Conservation (phyloP, 2,329 filamentous ascomycete species). For the Diplodia sapinea region DNA sequence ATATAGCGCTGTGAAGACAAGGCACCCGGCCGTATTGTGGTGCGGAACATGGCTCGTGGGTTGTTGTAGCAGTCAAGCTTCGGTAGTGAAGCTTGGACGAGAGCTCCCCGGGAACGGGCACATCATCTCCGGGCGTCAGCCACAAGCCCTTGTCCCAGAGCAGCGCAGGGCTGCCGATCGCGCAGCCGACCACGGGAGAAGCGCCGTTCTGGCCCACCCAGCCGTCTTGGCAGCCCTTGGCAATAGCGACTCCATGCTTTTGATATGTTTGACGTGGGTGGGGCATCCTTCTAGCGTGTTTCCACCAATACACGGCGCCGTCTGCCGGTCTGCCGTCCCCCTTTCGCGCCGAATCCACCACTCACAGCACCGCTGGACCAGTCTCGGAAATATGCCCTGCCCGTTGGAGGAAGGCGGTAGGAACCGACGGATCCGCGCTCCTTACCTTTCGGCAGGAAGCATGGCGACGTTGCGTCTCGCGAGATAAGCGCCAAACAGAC, state of each 20-base stretch:
- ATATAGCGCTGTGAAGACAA: not conserved
- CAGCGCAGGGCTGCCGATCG: not conserved
- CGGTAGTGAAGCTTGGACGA: constrained; percentile 3
- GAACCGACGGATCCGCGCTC: not conserved
- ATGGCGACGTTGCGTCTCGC: too few relatives aligned
- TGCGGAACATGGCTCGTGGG: constrained; percentile 12
- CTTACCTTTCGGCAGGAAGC: too few relatives aligned
- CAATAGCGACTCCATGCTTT: not conserved
- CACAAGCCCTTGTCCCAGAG: not conserved
- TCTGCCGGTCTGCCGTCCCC: not conserved
- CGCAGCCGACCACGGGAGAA: not conserved
- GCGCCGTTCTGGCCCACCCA: not conserved
- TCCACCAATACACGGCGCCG: constrained; percentile 17
- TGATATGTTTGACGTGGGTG: constrained; percentile 5
- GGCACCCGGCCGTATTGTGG: not conserved
- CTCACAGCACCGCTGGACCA: not conserved
- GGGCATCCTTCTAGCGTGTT: constrained; percentile 9
- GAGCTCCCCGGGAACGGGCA: not conserved
- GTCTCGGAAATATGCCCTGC: not conserved
- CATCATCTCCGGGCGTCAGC: constrained; percentile 21
- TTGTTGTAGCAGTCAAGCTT: constrained; percentile 6
- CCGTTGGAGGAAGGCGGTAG: not conserved
- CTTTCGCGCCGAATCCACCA: not conserved
- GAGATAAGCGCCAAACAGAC: not conserved
- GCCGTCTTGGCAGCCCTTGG: constrained; percentile 15